These are phyloP conservation scores for Trichosporon sp. DNA, from an alignment of 1,284 basidiomycete species.

Conservation along the genomic window DNA sequence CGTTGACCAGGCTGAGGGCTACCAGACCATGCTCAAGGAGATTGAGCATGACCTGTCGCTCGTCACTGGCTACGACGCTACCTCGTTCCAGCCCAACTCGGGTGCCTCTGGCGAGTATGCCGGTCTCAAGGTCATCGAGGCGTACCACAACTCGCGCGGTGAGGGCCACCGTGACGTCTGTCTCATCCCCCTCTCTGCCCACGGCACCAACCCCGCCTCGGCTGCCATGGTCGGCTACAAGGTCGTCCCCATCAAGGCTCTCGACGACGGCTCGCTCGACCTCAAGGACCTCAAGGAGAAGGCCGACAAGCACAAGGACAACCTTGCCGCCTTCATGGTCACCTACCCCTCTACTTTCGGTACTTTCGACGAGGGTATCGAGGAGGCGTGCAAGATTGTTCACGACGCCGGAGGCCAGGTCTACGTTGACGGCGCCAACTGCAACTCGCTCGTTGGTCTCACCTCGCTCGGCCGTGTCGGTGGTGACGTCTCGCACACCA, in stretches of 20 bases:
- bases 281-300: slow-evolving; percentile 77
- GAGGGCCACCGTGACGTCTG: slow-evolving; percentile 85
- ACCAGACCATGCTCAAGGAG: slow-evolving; percentile 79
- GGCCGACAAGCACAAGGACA: slow-evolving; percentile 84
- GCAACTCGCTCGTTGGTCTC: slow-evolving; percentile 91
- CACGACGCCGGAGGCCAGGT: slow-evolving; percentile 96
- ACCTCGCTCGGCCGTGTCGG: slow-evolving; percentile 95
- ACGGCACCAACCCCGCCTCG: slow-evolving; percentile 93
- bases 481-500: slow-evolving; percentile 96
- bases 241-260: slow-evolving; percentile 88
- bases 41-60: slow-evolving; percentile 84
- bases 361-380: slow-evolving; percentile 89
- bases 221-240: slow-evolving; percentile 96
- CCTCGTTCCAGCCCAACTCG: slow-evolving; percentile 94
- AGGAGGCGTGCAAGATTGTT: slow-evolving; percentile 87
- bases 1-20: slow-evolving; percentile 81
- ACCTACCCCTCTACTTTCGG: slow-evolving; percentile 96
- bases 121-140: slow-evolving; percentile 85
- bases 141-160: slow-evolving; percentile 84
- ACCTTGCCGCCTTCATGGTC: slow-evolving; percentile 95
- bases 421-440: slow-evolving; percentile 92
- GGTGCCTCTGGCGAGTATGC: slow-evolving; percentile 95
- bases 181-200: slow-evolving; percentile 89
- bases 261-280: slow-evolving; percentile 81
- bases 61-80: slow-evolving; percentile 91